Evolutionary conservation across 1,139 yeast species (phyloP).

Genomic region (Yamadazyma sp.): DNA sequence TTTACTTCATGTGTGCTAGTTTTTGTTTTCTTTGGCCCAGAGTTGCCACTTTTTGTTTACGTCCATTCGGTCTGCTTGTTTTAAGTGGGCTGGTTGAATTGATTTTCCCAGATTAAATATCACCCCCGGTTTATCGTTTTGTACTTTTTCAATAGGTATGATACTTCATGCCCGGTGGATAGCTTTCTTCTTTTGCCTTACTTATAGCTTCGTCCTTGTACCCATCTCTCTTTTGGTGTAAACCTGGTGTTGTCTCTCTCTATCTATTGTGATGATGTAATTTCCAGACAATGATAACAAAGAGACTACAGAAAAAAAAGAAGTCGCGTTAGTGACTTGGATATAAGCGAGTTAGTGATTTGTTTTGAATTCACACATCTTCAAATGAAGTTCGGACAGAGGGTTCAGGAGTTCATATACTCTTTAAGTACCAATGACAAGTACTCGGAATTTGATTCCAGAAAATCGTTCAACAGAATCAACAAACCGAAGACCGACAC

Average conservation of each 20-base stretch:
- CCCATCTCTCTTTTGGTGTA: not conserved
- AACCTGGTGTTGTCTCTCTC: no score
- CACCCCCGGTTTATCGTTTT: conserved; percentile 52
- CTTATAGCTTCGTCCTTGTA: no score
- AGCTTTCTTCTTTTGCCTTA: conserved; percentile 12
- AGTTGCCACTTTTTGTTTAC: conserved; percentile 18
- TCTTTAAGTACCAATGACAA: conserved; percentile 65
- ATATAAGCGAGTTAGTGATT: not conserved
- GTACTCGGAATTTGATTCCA: conserved; percentile 64
- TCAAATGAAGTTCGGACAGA: conserved; percentile 32
- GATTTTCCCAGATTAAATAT: conserved; percentile 42
- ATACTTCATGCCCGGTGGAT: conserved; percentile 59
- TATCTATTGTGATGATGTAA: no score
- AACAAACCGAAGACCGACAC: conserved; percentile 37
- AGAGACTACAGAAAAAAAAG: no score
- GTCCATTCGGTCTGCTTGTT: conserved; percentile 24
- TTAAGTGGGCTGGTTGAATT: conserved; percentile 17
- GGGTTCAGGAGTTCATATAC: conserved; percentile 57
- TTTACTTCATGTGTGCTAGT: conserved; percentile 16
- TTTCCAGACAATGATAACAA: no score
- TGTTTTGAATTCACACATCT: not conserved
- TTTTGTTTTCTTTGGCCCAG: conserved; percentile 28
- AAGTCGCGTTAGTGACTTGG: no score
- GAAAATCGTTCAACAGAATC: conserved; percentile 47
- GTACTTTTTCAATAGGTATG: conserved; percentile 38